Evolutionary conservation across 345 rosid genomes (phyloP), one percentile per base, ranked within the genome.

Genomic region (Euphorbia pulcherrima): DNA sequence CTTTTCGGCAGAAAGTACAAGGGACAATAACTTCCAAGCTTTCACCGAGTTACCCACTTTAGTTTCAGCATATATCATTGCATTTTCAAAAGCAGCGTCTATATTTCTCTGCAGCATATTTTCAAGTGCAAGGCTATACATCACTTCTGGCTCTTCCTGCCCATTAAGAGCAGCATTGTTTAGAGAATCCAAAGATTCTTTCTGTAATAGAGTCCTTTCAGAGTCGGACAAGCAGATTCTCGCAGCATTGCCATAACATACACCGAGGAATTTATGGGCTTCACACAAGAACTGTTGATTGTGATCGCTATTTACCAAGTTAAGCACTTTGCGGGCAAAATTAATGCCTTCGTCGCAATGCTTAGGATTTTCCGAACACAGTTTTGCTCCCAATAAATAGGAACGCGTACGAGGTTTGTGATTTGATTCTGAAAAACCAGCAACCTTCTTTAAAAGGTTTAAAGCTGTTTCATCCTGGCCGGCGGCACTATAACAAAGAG

Each of bases 41-140:
- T 70, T 84, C 44, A 81, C 83, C 2, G 89, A 80, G 72, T 73
- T 79, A 66, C 88, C 96, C 65, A 79, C 81, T 27, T 68, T 79
- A 72, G 71, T 76, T 65, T 79, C 83, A 60, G 88, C 74, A 74
- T 83, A 89, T 75, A 70, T 76, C 73, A 94, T 75, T 51, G 86
- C 88, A 51, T 82, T 76, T 67, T 85, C 85, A 67, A 91, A 83
- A 33, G 96, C 99, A 40, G 68, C 77, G 59, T 83, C 90, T 63
- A 88, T 72, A 74, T 94, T 89, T 79, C 97, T 91, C 72, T 94
- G 99, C 65, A 84, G 78, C 29, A 91, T 90, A 74, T 91, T 87
- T 81, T 94, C 97, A 52, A 84, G 70, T 62, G 87, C 85, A 50
- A 92, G 81, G 75, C 78, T 78, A 74, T 79, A 81, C 74, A 80